Evolutionary conservation across 2,329 filamentous ascomycete species (phyloP).

Genomic region (Pezicula neosporulosa): DNA sequence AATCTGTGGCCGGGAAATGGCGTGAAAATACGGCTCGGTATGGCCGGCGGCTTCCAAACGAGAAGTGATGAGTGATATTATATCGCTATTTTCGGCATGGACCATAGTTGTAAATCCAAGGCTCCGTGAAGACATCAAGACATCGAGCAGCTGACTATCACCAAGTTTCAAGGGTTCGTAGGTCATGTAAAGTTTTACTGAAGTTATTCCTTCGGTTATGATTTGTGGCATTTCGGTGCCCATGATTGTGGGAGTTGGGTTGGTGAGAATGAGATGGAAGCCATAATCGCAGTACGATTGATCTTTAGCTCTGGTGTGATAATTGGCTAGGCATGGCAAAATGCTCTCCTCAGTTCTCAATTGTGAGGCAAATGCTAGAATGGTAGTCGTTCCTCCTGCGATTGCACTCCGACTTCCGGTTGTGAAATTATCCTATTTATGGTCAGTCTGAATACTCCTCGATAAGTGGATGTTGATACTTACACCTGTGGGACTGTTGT

Average conservation of each 20-base stretch:
- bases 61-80: constrained; percentile 39
- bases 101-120: constrained; percentile 45
- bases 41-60: constrained; percentile 35
- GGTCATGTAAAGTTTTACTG: constrained; percentile 51
- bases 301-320: constrained; percentile 39
- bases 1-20: constrained; percentile 39
- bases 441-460: not conserved
- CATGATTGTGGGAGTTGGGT: constrained; percentile 38
- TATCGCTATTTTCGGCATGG: constrained; percentile 44
- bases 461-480: constrained; percentile 10
- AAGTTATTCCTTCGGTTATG: constrained; percentile 39
- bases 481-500: constrained; percentile 39
- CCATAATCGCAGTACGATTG: constrained; percentile 54
- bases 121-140: constrained; percentile 41
- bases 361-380: constrained; percentile 55
- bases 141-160: constrained; percentile 46
- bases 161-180: constrained; percentile 46
- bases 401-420: constrained; percentile 49
- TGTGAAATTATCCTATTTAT: constrained; percentile 29
- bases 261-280: constrained; percentile 48
- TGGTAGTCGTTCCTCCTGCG: constrained; percentile 55
- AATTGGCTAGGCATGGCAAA: constrained; percentile 41
- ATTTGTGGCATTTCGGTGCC: constrained; percentile 36
- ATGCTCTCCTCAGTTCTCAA: constrained; percentile 41
- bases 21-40: constrained; percentile 41